These are phyloP conservation scores for Saccharomyces hybrid DNA, from an alignment of 1,139 yeast genomes.

Conservation along the genomic window DNA sequence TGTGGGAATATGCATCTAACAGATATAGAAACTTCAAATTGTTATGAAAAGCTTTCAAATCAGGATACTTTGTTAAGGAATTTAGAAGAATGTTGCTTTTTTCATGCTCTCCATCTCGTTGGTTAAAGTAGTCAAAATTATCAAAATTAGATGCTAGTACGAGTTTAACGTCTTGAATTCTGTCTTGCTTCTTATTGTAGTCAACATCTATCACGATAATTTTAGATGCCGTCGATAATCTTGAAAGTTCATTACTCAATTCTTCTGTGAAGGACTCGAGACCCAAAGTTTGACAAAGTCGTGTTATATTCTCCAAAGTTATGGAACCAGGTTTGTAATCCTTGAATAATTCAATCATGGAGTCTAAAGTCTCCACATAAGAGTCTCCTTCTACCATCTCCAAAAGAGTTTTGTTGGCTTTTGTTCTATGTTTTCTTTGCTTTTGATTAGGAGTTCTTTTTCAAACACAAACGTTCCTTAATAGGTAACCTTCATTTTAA, in stretches of 20 bases:
- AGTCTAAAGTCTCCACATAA: conserved; percentile 22
- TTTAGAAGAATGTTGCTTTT: conserved; percentile 25
- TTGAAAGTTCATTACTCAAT: conserved; percentile 20
- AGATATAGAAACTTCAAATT: conserved; percentile 28
- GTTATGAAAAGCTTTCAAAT: conserved; percentile 28
- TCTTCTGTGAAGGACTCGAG: conserved; percentile 32
- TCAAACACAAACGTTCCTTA: neutral
- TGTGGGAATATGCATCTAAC: conserved; percentile 28
- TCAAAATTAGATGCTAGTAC: conserved; percentile 33
- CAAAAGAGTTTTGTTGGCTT: neutral
- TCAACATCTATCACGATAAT: conserved; percentile 34
- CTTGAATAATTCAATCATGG: conserved; percentile 27
- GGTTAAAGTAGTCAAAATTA: conserved; percentile 29
- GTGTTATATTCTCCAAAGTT: conserved; percentile 30
- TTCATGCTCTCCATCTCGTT: conserved; percentile 7
- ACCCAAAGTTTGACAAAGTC: conserved; percentile 31
- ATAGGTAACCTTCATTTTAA: neutral
- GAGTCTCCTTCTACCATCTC: conserved; percentile 9
- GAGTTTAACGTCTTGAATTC: conserved; percentile 30
- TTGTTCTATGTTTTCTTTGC: neutral
- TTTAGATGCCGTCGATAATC: conserved; percentile 33
- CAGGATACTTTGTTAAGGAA: conserved; percentile 24
- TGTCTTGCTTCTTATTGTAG: conserved; percentile 21
- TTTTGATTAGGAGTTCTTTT: neutral
- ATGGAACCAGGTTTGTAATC: conserved; percentile 32